phyloP scores from a whole-genome alignment of 1,284 basidiomycete genomes.

The Ganoderma lingzhi region DNA sequence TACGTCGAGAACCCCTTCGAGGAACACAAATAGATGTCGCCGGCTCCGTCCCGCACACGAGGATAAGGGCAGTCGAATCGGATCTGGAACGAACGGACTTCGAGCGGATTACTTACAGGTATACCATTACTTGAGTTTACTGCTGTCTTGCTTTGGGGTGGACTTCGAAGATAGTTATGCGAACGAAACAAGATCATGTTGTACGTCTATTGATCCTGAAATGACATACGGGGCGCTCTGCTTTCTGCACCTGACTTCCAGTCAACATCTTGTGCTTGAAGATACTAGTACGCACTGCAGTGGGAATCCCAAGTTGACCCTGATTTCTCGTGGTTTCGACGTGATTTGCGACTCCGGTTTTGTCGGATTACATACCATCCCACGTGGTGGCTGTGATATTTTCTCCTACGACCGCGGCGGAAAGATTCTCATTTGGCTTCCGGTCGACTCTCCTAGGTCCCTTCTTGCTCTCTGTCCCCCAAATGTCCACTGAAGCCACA shows the following conservation, averaged over 20 bases:
- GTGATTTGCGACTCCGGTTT: background rate
- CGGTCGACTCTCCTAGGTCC: background rate
- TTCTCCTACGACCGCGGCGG: background rate
- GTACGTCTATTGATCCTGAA: slow-evolving; percentile 1
- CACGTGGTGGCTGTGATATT: slow-evolving; percentile 9
- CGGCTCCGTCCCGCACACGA: no score
- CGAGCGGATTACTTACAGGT: background rate
- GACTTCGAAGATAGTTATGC: background rate
- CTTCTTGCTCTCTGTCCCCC: no score
- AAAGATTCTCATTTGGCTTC: no score
- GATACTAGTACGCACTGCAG: no score
- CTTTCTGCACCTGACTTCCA: background rate
- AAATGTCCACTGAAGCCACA: slow-evolving; percentile 5
- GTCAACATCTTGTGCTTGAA: no score
- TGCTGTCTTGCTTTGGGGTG: background rate
- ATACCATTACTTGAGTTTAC: background rate
- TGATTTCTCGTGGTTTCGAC: no score
- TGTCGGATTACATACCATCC: background rate
- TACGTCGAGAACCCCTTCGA: slow-evolving; percentile 77
- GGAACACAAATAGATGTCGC: slow-evolving; percentile 42
- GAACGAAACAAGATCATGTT: slow-evolving; percentile 1
- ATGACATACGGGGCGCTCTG: background rate
- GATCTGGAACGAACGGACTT: background rate
- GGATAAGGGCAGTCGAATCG: background rate
- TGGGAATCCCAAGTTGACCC: no score